Evolutionary conservation across 2,329 filamentous ascomycete species (phyloP).

Genomic region (Aspergillus sojae): DNA sequence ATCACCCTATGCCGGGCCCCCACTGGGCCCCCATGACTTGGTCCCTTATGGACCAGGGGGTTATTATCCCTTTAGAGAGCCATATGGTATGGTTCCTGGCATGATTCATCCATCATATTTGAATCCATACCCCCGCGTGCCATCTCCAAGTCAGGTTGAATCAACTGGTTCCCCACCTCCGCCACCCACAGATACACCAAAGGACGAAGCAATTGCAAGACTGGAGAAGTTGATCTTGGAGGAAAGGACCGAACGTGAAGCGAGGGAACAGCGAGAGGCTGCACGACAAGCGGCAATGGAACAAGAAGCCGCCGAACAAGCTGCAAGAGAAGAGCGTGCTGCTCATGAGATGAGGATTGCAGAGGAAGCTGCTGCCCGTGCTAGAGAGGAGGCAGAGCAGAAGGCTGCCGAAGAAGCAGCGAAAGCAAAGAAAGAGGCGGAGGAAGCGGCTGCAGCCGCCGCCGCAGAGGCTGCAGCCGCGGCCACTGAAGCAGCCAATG

Average conservation of each 20-base stretch:
- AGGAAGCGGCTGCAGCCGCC: constrained; percentile 43
- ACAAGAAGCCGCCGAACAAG: constrained; percentile 52
- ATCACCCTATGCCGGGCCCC: constrained; percentile 32
- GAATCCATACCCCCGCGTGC: constrained; percentile 37
- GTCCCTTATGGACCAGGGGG: constrained; percentile 39
- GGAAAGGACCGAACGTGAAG: constrained; percentile 45
- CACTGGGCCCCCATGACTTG: constrained; percentile 40
- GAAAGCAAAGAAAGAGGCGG: constrained; percentile 48
- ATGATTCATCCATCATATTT: constrained; percentile 41
- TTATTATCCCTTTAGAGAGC: constrained; percentile 40
- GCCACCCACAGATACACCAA: constrained; percentile 52
- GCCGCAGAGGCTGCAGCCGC: constrained; percentile 43
- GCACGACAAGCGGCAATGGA: constrained; percentile 49
- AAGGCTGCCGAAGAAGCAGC: constrained; percentile 52
- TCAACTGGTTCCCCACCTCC: constrained; percentile 31
- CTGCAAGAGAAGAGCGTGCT: constrained; percentile 38
- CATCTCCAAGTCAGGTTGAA: constrained; percentile 36
- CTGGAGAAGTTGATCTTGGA: constrained; percentile 61
- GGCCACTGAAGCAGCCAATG: constrained; percentile 41
- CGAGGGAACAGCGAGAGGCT: constrained; percentile 41
- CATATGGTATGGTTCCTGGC: constrained; percentile 36
- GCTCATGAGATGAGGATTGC: constrained; percentile 46
- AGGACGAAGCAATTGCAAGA: constrained; percentile 61
- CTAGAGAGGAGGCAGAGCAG: constrained; percentile 51
- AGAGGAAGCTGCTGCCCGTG: constrained; percentile 49